Evolutionary conservation across 2,329 filamentous ascomycete genomes (phyloP).

Genomic region (Fusarium sp.): DNA sequence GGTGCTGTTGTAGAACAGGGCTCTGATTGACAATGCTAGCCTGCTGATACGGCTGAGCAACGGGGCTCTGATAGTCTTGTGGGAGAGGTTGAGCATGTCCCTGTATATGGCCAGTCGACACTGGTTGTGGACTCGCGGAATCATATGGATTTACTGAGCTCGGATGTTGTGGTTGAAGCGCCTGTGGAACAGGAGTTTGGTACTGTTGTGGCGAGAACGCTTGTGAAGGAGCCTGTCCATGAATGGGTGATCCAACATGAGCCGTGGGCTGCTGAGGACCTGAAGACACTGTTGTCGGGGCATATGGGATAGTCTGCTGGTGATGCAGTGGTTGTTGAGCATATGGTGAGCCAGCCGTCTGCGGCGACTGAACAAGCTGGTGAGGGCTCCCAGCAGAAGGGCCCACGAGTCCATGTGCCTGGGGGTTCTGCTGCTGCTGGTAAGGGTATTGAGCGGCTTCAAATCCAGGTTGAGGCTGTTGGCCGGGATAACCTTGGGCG

Average conservation of each 20-base stretch:
- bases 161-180: slow-evolving; percentile 7
- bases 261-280: not conserved
- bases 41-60: not conserved
- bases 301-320: not conserved
- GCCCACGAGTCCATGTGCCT: not conserved
- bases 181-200: not conserved
- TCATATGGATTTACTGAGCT: not conserved
- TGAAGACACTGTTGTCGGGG: accelerated
- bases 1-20: no score
- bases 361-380: not conserved
- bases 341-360: not conserved
- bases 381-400: not conserved
- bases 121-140: not conserved
- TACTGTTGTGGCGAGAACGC: not conserved
- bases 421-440: not conserved
- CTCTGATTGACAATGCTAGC: no score
- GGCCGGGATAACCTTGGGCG: not conserved
- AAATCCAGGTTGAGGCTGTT: not conserved
- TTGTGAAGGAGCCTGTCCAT: not conserved
- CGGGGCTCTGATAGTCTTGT: not conserved
- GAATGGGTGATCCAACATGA: not conserved
- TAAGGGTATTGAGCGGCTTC: not conserved
- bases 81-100: not conserved
- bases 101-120: not conserved
- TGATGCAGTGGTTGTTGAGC: slow-evolving; percentile 11